Evolutionary conservation across 2,329 filamentous ascomycete species (phyloP), one percentile per base, ranked within the genome.

Genomic region (Phyllosticta citribraziliensis): DNA sequence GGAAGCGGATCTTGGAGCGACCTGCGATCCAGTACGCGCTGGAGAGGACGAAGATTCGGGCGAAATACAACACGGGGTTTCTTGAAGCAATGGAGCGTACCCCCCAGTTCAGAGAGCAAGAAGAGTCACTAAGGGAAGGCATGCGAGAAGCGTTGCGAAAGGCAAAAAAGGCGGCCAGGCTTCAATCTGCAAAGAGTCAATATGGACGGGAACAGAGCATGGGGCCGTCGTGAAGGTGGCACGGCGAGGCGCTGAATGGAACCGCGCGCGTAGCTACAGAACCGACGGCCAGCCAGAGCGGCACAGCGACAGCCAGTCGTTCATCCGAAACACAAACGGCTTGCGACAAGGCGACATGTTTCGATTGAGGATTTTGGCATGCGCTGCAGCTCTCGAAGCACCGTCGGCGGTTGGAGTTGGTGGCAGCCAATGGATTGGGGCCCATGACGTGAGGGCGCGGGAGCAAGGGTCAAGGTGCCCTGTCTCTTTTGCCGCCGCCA

Each of bases 81-180:
- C 69, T 75, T 70, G 51, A 54, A 54, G 72, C 72, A 25, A 57
- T 81, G 62, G 74, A 77, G 67, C 72, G 78, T 2, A 78, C 82
- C 40, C 70, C 74, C 22, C 80, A 80, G 63, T 78, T 76, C 64
- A 78, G 73, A 67, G 72, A 78, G 70, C 74, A 76, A 67, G 74
- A 79, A 64, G 72, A 75, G 40, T 67, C 72, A 63, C 61, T 76
- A 22, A 30, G 66, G 64, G 60, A 70, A 74, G 53, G 58, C 73
- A 55, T 68, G 73, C 58, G 69, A 73, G 62, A 73, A 72, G 60
- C 27, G 5, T 6, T 4, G 14, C 40, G 17, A 5, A n/a, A 47
- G 17, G 3, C 9, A 8, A 30, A 8, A 2, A 6, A 30, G 6
- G 6, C 27, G 3, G 27, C 9, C 27, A 30, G 9, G 9, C 27